Base-by-base conservation (phyloP, 1,139 yeast genomes). In the Kazachstania sp. region DNA sequence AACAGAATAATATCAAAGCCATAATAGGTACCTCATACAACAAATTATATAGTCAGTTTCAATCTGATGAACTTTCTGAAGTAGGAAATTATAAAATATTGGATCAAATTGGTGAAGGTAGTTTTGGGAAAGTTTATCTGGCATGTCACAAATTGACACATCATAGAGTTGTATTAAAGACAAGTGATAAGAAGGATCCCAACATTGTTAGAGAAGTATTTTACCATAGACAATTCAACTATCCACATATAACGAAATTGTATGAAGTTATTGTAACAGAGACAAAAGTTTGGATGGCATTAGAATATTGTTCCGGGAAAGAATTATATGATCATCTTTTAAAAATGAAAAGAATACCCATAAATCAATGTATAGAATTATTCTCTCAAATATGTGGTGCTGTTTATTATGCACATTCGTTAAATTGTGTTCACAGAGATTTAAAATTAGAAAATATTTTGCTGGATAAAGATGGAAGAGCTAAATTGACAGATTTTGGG, bases 151-250 rank as follows among this genome's bases (percentile, higher is more conserved):
- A 75, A 42, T 71, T 87, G 44, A 74, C 95, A 11, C 79, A 80
- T 49, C 73, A 80, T 20, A 81, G 82, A 58, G 95, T 86, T 4
- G 97, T 94, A 28, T 67, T 92, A 49, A 92, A 92, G 60, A 83
- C 92, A 50, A 95, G 97, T 2, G 72, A 77, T n/a, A 78, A 82
- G 47, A 78, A 77, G 49, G 95, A 86, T 61, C 90, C 95, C 28
- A 88, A 88, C 58, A 75, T 92, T n/a, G 95, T 90, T 30, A 71
- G 97, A 50, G 98, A 92, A 60, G 87, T 87, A 34, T 88, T 85
- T 60, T 94, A 88, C 61, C 94, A 90, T 59, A 74, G 86, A 46
- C 94, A 86, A 60, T 79, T 92, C 56, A 77, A 77, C 43, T 96
- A 88, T 60, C 87, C 87, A n/a, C 82, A 87, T 61, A 85, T 92